Evolutionary conservation across 2,329 filamentous ascomycete species (phyloP).

Genomic region (Diaporthe australafricana): DNA sequence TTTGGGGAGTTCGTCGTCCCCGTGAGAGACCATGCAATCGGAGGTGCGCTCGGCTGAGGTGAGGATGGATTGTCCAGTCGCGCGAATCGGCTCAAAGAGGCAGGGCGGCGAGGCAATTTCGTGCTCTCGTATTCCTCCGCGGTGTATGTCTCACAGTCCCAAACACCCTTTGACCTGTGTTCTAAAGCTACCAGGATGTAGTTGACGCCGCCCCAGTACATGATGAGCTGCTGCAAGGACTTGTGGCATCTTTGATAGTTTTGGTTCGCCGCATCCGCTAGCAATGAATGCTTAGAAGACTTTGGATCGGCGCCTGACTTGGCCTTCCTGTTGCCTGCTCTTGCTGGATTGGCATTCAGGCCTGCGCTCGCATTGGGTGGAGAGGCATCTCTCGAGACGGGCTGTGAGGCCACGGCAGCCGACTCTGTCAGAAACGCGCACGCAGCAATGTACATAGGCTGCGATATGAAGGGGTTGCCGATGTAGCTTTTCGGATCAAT

Average conservation of each 20-base stretch:
- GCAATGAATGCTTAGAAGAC: constrained; percentile 75
- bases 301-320: constrained; percentile 47
- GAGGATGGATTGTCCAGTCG: constrained; percentile 59
- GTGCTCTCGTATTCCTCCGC: constrained; percentile 83
- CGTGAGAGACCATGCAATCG: constrained; percentile 87
- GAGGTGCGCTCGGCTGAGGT: constrained; percentile 57
- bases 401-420: constrained; percentile 75
- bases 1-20: constrained; percentile 88
- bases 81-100: constrained; percentile 58
- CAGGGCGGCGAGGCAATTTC: constrained; percentile 60
- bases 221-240: constrained; percentile 82
- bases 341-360: neutral
- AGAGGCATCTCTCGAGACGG: constrained; percentile 70
- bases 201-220: constrained; percentile 87
- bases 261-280: constrained; percentile 84
- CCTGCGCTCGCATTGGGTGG: constrained; percentile 49
- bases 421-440: constrained; percentile 91
- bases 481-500: constrained; percentile 89
- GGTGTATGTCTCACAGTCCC: constrained; percentile 77
- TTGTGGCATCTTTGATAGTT: constrained; percentile 92
- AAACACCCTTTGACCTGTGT: constrained; percentile 88
- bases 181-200: constrained; percentile 90
- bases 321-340: constrained; percentile 12
- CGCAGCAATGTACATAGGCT: constrained; percentile 91
- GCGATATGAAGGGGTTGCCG: constrained; percentile 88